Percentiles rank a stretch among this genome's conserved stretches.
Evolutionary conservation across 1,139 yeast genomes (phyloP).

Genomic region (Blastobotrys apis): DNA sequence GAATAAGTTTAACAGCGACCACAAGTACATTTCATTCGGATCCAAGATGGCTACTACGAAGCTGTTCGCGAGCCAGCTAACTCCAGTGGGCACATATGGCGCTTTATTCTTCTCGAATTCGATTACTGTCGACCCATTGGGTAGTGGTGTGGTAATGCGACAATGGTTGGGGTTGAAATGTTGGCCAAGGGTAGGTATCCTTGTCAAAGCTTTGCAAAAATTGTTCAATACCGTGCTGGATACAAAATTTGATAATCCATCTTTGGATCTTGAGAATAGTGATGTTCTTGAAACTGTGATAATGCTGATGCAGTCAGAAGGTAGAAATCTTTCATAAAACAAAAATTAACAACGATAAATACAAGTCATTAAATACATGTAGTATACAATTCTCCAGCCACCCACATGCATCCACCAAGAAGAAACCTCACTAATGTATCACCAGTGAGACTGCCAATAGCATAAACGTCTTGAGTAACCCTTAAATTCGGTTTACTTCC

Average conservation of each 20-base stretch:
- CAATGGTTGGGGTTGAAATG: conserved; percentile 80
- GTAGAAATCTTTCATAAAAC: neutral
- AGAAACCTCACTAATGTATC: conserved; percentile 34
- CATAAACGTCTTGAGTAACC: conserved; percentile 24
- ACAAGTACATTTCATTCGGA: conserved; percentile 35
- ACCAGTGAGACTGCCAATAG: conserved; percentile 34
- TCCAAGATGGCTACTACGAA: conserved; percentile 53
- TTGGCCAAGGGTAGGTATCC: conserved; percentile 92
- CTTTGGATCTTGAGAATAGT: neutral
- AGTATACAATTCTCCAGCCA: conserved; percentile 19
- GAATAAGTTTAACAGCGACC: conserved; percentile 31
- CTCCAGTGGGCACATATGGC: conserved; percentile 72
- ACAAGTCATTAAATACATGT: neutral
- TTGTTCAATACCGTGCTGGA: conserved; percentile 66
- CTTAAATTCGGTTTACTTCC: conserved; percentile 12
- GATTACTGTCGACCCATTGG: conserved; percentile 61
- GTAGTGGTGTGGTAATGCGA: conserved; percentile 48
- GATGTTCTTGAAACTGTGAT: conserved; percentile 8
- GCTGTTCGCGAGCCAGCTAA: conserved; percentile 64
- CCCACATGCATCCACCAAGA: conserved; percentile 30
- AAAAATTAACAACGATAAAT: neutral
- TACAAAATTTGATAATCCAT: conserved; percentile 47
- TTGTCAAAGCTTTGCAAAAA: conserved; percentile 63
- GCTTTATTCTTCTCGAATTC: conserved; percentile 76
- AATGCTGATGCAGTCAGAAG: conserved; percentile 9